Conservation (phyloP, 768 basidiomycete species). For the Calocera viscosa region DNA sequence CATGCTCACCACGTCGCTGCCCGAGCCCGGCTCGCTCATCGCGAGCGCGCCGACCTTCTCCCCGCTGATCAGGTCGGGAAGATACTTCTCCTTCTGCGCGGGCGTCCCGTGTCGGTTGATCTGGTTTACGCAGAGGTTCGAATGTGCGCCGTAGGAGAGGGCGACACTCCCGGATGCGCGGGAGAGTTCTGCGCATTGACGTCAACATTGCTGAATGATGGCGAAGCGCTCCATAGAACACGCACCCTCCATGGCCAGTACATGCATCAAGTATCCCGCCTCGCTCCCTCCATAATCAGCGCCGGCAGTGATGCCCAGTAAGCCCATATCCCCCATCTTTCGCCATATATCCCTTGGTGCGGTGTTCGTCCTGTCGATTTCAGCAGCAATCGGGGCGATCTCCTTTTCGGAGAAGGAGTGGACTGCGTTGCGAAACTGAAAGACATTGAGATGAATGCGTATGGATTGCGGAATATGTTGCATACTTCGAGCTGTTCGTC, state of each 20-base stretch:
- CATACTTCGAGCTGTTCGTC: constrained; percentile 66
- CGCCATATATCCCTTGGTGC: constrained; percentile 83
- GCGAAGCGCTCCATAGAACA: background rate
- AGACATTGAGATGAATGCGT: background rate
- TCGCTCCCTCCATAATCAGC: constrained; percentile 70
- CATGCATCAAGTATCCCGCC: constrained; percentile 76
- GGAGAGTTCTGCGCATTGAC: constrained; percentile 43
- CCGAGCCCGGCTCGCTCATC: constrained; percentile 87
- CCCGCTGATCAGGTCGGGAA: constrained; percentile 68
- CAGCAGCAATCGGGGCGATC: constrained; percentile 70
- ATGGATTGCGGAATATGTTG: background rate
- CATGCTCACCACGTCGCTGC: constrained; percentile 96
- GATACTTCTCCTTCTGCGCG: constrained; percentile 71
- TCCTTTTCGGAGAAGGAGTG: constrained; percentile 70
- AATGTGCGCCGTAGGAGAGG: constrained; percentile 84
- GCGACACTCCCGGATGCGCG: constrained; percentile 83
- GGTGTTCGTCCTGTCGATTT: constrained; percentile 74
- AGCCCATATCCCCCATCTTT: constrained; percentile 83
- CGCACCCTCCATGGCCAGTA: constrained; percentile 78
- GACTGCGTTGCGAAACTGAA: constrained; percentile 70
- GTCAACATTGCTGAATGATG: background rate
- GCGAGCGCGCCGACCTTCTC: constrained; percentile 74
- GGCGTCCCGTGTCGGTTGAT: constrained; percentile 75
- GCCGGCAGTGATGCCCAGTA: constrained; percentile 71
- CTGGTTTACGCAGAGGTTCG: constrained; percentile 69